phyloP scores from a whole-genome alignment of 1,139 yeast genomes.

The Suhomyces panamericanus region DNA sequence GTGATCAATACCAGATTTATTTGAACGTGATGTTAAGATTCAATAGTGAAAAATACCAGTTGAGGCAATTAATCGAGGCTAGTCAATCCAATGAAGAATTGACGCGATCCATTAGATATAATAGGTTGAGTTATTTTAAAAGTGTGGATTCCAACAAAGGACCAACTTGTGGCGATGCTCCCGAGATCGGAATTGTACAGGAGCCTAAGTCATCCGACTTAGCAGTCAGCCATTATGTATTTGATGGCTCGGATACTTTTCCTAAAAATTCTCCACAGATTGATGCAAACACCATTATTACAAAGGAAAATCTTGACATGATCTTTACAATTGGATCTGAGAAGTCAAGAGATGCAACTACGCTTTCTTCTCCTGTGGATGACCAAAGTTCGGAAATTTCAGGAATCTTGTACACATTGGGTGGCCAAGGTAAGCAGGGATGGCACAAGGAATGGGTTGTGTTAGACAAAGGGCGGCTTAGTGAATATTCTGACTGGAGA shows the following conservation, averaged over 20 bases:
- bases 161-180: neutral
- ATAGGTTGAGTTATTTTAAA: conserved; percentile 24
- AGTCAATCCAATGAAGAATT: conserved; percentile 44
- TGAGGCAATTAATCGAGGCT: conserved; percentile 47
- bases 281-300: conserved; percentile 11
- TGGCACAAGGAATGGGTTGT: conserved; percentile 96
- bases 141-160: neutral
- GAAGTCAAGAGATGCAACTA: conserved; percentile 1
- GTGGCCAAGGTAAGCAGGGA: conserved; percentile 73
- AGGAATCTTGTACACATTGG: conserved; percentile 66
- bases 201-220: conserved; percentile 2
- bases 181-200: neutral
- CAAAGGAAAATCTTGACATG: conserved; percentile 35
- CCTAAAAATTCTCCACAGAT: neutral
- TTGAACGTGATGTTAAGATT: conserved; percentile 38
- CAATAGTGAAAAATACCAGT: conserved; percentile 45
- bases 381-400: conserved; percentile 37
- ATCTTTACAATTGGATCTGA: conserved; percentile 23
- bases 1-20: conserved; percentile 34
- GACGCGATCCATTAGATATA: conserved; percentile 33
- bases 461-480: conserved; percentile 61
- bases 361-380: conserved; percentile 10
- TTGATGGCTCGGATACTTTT: neutral
- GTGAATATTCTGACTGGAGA: conserved; percentile 82
- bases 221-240: neutral